Evolutionary conservation across 352 stramenopile genomes (phyloP).

Genomic region (Albugo laibachii): DNA sequence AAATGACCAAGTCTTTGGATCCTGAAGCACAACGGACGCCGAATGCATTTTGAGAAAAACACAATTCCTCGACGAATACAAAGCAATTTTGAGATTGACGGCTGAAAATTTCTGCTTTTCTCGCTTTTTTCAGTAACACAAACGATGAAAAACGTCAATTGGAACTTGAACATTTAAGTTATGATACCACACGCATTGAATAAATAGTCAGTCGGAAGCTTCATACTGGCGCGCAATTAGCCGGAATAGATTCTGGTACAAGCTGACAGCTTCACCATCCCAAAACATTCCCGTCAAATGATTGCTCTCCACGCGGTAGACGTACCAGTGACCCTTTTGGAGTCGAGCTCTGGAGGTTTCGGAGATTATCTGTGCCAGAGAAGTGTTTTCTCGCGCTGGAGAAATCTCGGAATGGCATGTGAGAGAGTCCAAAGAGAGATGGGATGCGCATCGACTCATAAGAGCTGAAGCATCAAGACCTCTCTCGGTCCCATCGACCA

Average conservation of each 20-base stretch:
- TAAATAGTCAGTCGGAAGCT: too few relatives aligned
- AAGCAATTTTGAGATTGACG: too few relatives aligned
- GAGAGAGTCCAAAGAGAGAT: slow-evolving; percentile 60
- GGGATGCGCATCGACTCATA: slow-evolving; percentile 18
- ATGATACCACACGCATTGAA: too few relatives aligned
- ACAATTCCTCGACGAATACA: too few relatives aligned
- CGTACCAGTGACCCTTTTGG: slow-evolving; percentile 34
- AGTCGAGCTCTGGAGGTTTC: neutral
- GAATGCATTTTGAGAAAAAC: too few relatives aligned
- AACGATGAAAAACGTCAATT: too few relatives aligned
- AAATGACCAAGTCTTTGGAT: slow-evolving; percentile 56
- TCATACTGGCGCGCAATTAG: slow-evolving; percentile 44
- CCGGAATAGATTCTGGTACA: slow-evolving; percentile 53
- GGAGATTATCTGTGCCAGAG: neutral
- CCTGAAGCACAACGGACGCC: slow-evolving; percentile 11
- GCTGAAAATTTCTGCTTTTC: too few relatives aligned
- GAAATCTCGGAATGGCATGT: slow-evolving; percentile 21
- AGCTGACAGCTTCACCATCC: slow-evolving; percentile 30
- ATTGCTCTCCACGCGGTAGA: slow-evolving; percentile 59
- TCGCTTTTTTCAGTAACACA: too few relatives aligned
- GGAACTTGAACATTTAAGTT: too few relatives aligned
- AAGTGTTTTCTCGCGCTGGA: slow-evolving; percentile 1
- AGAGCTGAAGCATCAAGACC: slow-evolving; percentile 11
- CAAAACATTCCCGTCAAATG: slow-evolving; percentile 52
- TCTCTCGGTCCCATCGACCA: neutral